Evolutionary conservation across 1,139 yeast genomes (phyloP).

Genomic region (Geotrichum bryndzae): DNA sequence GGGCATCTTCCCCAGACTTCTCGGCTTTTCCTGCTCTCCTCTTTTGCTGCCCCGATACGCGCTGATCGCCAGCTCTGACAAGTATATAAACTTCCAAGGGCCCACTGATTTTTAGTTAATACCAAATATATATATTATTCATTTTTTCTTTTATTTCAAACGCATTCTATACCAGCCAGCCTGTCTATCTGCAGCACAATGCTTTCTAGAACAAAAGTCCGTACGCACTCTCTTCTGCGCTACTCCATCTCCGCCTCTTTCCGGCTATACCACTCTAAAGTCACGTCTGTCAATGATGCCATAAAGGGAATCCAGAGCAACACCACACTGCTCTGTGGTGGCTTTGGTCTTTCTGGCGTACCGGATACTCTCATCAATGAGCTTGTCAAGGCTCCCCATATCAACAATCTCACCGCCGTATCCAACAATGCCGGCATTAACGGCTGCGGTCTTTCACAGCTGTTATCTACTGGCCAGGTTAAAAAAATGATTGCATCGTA

Average conservation of each 20-base stretch:
- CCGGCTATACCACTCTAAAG: constrained; percentile 13
- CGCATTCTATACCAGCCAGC: neutral
- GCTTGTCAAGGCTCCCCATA: constrained; percentile 33
- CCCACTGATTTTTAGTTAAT: neutral
- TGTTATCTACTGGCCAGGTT: constrained; percentile 43
- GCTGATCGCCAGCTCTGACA: neutral
- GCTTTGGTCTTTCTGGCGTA: constrained; percentile 47
- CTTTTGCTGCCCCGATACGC: neutral
- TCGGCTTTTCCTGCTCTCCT: neutral
- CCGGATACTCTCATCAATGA: constrained; percentile 45
- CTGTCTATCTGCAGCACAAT: neutral
- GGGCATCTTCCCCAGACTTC: neutral
- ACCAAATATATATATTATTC: neutral
- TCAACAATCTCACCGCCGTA: constrained; percentile 42
- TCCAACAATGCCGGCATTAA: constrained; percentile 50
- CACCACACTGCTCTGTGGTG: constrained; percentile 39
- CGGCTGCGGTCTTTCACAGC: constrained; percentile 42
- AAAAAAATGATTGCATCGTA: constrained; percentile 45
- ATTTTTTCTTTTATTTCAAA: neutral
- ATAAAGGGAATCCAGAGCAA: constrained; percentile 11
- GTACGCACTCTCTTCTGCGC: neutral
- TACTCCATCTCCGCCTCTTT: neutral
- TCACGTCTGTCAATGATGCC: constrained; percentile 14
- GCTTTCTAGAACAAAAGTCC: neutral
- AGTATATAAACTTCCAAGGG: neutral